phyloP scores from a whole-genome alignment of 1,139 yeast species.

The Debaryomyces coudertii region DNA sequence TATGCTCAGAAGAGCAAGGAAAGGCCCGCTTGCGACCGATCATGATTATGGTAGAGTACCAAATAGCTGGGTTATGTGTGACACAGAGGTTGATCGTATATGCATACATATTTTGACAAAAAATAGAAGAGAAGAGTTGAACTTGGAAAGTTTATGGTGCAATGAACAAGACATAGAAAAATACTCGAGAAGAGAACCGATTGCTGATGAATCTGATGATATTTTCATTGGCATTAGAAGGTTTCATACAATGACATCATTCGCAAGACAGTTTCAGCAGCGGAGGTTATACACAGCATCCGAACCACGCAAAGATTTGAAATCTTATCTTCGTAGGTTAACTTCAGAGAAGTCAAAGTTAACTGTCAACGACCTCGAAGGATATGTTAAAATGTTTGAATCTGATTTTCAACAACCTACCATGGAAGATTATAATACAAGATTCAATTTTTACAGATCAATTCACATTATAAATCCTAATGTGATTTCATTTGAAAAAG shows the following conservation, averaged over 20 bases:
- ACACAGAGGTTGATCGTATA: constrained; percentile 63
- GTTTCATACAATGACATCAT: constrained; percentile 39
- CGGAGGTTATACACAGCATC: background rate
- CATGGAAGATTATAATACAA: constrained; percentile 33
- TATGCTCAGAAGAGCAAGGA: constrained; percentile 58
- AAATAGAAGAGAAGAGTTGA: constrained; percentile 65
- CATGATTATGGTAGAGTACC: constrained; percentile 58
- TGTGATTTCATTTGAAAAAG: constrained; percentile 28
- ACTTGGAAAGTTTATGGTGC: constrained; percentile 73
- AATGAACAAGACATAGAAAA: constrained; percentile 43
- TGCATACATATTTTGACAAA: constrained; percentile 73
- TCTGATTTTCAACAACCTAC: constrained; percentile 24
- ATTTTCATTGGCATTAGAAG: constrained; percentile 54
- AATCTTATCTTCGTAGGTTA: constrained; percentile 1
- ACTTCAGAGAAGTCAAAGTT: constrained; percentile 14
- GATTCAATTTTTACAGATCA: constrained; percentile 40
- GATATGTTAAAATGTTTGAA: constrained; percentile 22
- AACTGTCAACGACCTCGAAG: constrained; percentile 12
- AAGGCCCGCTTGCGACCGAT: constrained; percentile 57
- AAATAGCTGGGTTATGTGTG: constrained; percentile 83
- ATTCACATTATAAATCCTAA: constrained; percentile 42
- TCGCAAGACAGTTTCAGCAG: constrained; percentile 12
- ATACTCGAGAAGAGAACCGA: constrained; percentile 2
- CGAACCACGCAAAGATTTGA: background rate
- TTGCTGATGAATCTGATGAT: constrained; percentile 34